Percentiles rank a stretch among this genome's conserved stretches.
These are phyloP conservation scores for Isabelozyma heimii DNA, from an alignment of 805 yeast species.

Conservation along the genomic window DNA sequence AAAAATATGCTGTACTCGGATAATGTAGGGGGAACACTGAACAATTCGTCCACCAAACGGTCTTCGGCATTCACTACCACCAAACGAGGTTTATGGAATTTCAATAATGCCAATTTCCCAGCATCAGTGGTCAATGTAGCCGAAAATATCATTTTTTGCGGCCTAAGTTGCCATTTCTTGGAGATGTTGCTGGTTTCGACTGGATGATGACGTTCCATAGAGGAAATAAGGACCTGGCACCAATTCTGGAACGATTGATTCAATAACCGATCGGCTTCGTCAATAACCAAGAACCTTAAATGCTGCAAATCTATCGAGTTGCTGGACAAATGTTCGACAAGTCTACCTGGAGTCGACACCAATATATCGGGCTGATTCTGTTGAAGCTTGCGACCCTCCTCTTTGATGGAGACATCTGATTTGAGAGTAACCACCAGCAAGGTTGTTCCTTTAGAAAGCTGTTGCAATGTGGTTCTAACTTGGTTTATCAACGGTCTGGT, in stretches of 20 bases:
- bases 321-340: slow-evolving; percentile 67
- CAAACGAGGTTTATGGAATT: slow-evolving; percentile 68
- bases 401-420: slow-evolving; percentile 52
- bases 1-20: slow-evolving; percentile 43
- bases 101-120: slow-evolving; percentile 72
- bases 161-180: slow-evolving; percentile 33
- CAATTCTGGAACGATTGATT: slow-evolving; percentile 94
- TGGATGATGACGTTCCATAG: slow-evolving; percentile 17
- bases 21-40: slow-evolving; percentile 56
- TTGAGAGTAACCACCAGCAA: slow-evolving; percentile 60
- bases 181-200: slow-evolving; percentile 10
- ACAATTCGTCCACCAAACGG: slow-evolving; percentile 50
- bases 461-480: slow-evolving; percentile 63
- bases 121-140: slow-evolving; percentile 95
- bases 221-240: slow-evolving; percentile 57
- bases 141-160: slow-evolving; percentile 73
- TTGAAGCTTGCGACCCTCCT: slow-evolving; percentile 56
- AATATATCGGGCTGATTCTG: slow-evolving; percentile 60
- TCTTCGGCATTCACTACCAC: slow-evolving; percentile 65
- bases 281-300: slow-evolving; percentile 65
- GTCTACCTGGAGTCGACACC: slow-evolving; percentile 74
- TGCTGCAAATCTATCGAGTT: slow-evolving; percentile 45
- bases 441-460: slow-evolving; percentile 63
- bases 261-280: slow-evolving; percentile 78
- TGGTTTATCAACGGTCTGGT: slow-evolving; percentile 85